Evolutionary conservation across 169 alveolate genomes (phyloP).

Genomic region (Toxoplasma gondii): DNA sequence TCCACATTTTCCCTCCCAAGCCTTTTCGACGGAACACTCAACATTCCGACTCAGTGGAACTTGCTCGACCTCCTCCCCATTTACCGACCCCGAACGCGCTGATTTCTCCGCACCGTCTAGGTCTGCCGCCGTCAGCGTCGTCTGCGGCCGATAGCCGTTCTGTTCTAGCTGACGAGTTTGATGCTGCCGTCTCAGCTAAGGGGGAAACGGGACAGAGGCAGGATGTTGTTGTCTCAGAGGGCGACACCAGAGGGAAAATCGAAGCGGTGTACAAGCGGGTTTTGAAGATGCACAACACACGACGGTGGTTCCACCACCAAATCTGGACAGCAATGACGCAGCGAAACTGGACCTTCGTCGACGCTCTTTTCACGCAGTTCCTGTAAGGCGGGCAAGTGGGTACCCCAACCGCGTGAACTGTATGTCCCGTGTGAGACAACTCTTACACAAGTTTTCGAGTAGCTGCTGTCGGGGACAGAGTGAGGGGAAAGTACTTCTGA

Average conservation of each 20-base stretch:
- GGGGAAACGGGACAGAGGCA: background rate
- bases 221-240: background rate
- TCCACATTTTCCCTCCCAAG: constrained; percentile 22
- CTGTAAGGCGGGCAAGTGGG: background rate
- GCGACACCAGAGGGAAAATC: background rate
- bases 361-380: constrained; percentile 11
- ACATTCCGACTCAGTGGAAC: background rate
- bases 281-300: constrained; percentile 30
- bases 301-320: constrained; percentile 59
- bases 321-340: constrained; percentile 43
- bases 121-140: background rate
- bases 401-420: background rate
- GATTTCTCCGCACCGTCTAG: background rate
- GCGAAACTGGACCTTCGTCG: constrained; percentile 35
- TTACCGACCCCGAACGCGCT: background rate
- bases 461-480: background rate
- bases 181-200: background rate
- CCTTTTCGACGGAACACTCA: background rate
- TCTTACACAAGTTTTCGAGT: background rate
- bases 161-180: background rate
- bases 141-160: background rate
- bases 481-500: background rate
- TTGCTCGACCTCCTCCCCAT: background rate
- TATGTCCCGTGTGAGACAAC: background rate
- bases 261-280: background rate